Base-by-base conservation (phyloP, 1,284 basidiomycete genomes). In the Tremellales sp. region DNA sequence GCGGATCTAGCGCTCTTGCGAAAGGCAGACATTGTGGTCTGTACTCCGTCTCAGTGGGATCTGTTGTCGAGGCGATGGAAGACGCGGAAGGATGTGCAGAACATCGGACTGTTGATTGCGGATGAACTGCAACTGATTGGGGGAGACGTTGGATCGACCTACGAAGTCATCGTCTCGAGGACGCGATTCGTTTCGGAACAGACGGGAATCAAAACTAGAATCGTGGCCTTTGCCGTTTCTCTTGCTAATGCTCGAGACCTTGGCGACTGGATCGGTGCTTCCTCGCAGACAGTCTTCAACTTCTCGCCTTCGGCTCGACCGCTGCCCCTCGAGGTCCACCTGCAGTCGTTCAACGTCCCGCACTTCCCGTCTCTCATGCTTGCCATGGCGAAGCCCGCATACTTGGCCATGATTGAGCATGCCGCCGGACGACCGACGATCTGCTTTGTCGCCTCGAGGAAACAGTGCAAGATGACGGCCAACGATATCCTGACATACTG, bases 331-430 rank as follows among this genome's bases (percentile, higher is more conserved):
- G 93, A 98, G 58, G 94, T 98, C 40, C 94, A 98, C 64, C 76
- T 98, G 7, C 94, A 97, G 68, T 91, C 86, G 38, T 98, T 97
- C 78, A 84, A 81, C 37, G 89, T 95, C 35, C 89, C 93, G 9
- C 95, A 98, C 65, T 97, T 95, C 82, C 93, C 95, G 0, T 95
- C 90, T 0, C 77, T 98, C 45, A 98, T 99, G 94, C 88, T 98
- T 49, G 82, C 92, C 27, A 98, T 98, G 95, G 94, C 93, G 22
- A 98, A 98, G 70, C 95, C 94, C 0, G 89, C 93, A 0, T 98
- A 97, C 68, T 81, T 98, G 13, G 84, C 93, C 24, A 89, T 97
- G 57, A 77, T 85, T 34, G 94, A 99, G 68, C 84, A 94, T 63
- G 85, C 94, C 0, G 79, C 84, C 0, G 80, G 81, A 7, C 88